Conservation (phyloP, 345 rosid genomes). For the Excoecaria cochinchinensis region DNA sequence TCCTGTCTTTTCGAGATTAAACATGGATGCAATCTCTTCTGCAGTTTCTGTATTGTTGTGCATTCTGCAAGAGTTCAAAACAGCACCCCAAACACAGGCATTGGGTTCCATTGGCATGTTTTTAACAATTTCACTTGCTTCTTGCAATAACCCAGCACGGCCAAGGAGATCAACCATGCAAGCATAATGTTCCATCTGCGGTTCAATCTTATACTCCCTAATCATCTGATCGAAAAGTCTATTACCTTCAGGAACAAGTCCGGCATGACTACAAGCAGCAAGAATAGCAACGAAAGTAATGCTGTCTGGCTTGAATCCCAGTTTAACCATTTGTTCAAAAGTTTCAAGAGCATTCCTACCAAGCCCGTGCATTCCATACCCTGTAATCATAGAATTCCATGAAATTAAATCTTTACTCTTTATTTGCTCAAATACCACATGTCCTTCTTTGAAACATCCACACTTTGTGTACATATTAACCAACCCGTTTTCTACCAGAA, state of each 20-base stretch:
- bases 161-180: slow-evolving; percentile 74
- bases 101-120: slow-evolving; percentile 63
- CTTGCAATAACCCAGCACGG: slow-evolving; percentile 57
- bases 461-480: slow-evolving; percentile 73
- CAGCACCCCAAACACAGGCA: slow-evolving; percentile 64
- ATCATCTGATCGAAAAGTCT: slow-evolving; percentile 44
- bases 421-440: slow-evolving; percentile 44
- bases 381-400: slow-evolving; percentile 67
- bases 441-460: slow-evolving; percentile 51
- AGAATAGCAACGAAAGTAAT: slow-evolving; percentile 69
- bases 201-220: slow-evolving; percentile 40
- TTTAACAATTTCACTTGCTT: slow-evolving; percentile 59
- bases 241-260: slow-evolving; percentile 60
- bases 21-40: slow-evolving; percentile 43
- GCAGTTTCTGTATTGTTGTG: slow-evolving; percentile 52
- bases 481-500: slow-evolving; percentile 63
- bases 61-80: slow-evolving; percentile 67
- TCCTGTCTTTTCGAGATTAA: slow-evolving; percentile 43
- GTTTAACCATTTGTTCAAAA: slow-evolving; percentile 49
- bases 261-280: slow-evolving; percentile 77
- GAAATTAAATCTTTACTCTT: slow-evolving; percentile 51
- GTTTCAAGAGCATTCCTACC: slow-evolving; percentile 49
- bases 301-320: slow-evolving; percentile 52
- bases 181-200: slow-evolving; percentile 67
- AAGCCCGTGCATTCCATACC: slow-evolving; percentile 61